A percentile compares a stretch with the other conserved stretches of the same genome.
Conservation (phyloP, 2,329 filamentous ascomycete species). For the Juglanconis sp. region DNA sequence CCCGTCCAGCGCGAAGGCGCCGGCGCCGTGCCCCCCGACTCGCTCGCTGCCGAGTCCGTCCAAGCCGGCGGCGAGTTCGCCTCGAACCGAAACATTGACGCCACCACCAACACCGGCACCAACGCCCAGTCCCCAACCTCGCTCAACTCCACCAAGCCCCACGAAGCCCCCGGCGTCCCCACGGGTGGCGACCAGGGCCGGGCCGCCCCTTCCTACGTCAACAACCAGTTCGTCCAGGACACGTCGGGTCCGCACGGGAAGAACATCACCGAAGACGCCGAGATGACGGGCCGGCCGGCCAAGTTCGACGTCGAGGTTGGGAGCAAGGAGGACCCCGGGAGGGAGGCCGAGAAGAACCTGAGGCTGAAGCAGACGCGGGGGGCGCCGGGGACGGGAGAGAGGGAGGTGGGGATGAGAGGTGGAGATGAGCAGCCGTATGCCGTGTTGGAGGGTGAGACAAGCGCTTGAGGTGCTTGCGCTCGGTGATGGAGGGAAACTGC, state of each 20-base stretch:
- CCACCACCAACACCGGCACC: background rate
- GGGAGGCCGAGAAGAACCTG: slow-evolving; percentile 17
- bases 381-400: slow-evolving; percentile 9
- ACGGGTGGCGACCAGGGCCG: slow-evolving; percentile 16
- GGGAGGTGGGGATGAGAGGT: slow-evolving; percentile 1
- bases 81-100: slow-evolving; percentile 43
- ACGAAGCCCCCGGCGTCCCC: background rate
- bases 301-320: slow-evolving; percentile 25
- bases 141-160: background rate
- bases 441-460: slow-evolving; percentile 10
- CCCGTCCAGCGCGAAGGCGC: slow-evolving; percentile 56
- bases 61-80: slow-evolving; percentile 57
- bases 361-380: slow-evolving; percentile 4
- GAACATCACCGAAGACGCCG: slow-evolving; percentile 26
- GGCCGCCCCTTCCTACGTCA: slow-evolving; percentile 24
- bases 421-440: slow-evolving; percentile 10
- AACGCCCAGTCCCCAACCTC: background rate
- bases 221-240: slow-evolving; percentile 9
- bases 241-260: slow-evolving; percentile 24
- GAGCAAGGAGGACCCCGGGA: slow-evolving; percentile 22
- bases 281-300: slow-evolving; percentile 22
- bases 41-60: slow-evolving; percentile 72
- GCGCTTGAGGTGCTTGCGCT: background rate
- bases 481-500: no score
- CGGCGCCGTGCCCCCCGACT: slow-evolving; percentile 64